Percentiles rank a stretch among this genome's conserved stretches.
Evolutionary conservation across 768 basidiomycete species (phyloP).

Genomic region (Austroboletus eburneus): DNA sequence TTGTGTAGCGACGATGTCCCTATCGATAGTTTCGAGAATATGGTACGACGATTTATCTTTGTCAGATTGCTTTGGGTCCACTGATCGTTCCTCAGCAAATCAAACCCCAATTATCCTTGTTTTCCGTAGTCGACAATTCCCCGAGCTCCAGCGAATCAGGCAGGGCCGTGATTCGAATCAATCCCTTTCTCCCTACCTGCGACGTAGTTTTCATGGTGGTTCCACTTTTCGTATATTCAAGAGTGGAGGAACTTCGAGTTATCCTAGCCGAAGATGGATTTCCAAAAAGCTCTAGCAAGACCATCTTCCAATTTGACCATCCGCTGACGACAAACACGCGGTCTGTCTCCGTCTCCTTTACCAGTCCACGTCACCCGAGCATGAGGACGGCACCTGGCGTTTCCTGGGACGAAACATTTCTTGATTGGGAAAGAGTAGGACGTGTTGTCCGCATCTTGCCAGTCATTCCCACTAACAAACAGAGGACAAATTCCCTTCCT

Average conservation of each 20-base stretch:
- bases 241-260: neutral
- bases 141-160: neutral
- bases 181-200: constrained; percentile 1
- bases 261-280: neutral
- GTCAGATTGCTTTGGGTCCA: neutral
- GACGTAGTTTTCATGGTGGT: constrained; percentile 1
- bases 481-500: neutral
- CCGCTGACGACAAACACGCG: constrained; percentile 2
- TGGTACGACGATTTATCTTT: neutral
- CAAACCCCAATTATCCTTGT: neutral
- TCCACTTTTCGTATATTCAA: neutral
- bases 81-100: neutral
- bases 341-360: constrained; percentile 13
- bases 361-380: neutral
- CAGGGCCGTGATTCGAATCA: neutral
- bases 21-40: neutral
- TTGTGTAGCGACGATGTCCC: neutral
- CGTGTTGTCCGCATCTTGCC: constrained; percentile 5
- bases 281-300: neutral
- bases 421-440: neutral
- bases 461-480: neutral
- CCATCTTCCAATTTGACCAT: constrained; percentile 10
- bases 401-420: neutral
- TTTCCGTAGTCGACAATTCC: neutral
- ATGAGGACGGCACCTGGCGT: constrained; percentile 1